Base-by-base conservation (phyloP, 352 stramenopile genomes). In the Elongisporangium anandrum region DNA sequence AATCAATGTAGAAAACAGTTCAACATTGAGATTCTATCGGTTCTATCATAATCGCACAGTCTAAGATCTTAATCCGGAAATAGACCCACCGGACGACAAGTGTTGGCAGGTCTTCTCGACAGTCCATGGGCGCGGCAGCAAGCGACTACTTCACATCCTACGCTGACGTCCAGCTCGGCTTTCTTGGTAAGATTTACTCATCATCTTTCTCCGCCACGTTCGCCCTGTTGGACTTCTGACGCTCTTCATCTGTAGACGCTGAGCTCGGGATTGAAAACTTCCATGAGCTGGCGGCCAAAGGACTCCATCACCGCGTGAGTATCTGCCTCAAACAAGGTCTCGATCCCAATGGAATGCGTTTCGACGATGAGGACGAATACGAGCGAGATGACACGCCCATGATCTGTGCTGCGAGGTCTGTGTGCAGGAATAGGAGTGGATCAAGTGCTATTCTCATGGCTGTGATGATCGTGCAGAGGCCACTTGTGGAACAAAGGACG, bases 131-230 rank as follows among this genome's bases (percentile, higher is more conserved):
- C 2, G 64, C 72, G 17, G 68, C 70, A 16, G 73, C 71, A 29
- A 90, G 80, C 48, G 68, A 79, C 54, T 80, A 71, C 68, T 75
- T 88, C 21, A 84, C 73, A 56, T 58, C 63, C 5, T 83, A 87
- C 51, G 72, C 77, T 12, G 75, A 88, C 53, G 69, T 87, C 23
- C 74, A 85, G 59, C 65, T 82, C 45, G 77, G 79, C 10, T 89
- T 77, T 55, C 52, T 80, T 20, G 72, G 68, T 79, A 20, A 22
- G 52, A 50, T 15, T 1, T 49, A 34, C 6, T 16, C 20, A 19
- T 51, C 26, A 17, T 15, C 21, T 34, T n/a, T 23, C 41, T 53
- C 26, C 26, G n/a, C n/a, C n/a, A n/a, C n/a, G n/a, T n/a, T n/a
- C n/a, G n/a, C n/a, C n/a, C n/a, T n/a, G n/a, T n/a, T n/a, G n/a